A percentile compares a stretch with the other conserved stretches of the same genome.
These are phyloP conservation scores for Prunus yedoensis DNA, from an alignment of 331 rosid genomes.

Conservation along the genomic window DNA sequence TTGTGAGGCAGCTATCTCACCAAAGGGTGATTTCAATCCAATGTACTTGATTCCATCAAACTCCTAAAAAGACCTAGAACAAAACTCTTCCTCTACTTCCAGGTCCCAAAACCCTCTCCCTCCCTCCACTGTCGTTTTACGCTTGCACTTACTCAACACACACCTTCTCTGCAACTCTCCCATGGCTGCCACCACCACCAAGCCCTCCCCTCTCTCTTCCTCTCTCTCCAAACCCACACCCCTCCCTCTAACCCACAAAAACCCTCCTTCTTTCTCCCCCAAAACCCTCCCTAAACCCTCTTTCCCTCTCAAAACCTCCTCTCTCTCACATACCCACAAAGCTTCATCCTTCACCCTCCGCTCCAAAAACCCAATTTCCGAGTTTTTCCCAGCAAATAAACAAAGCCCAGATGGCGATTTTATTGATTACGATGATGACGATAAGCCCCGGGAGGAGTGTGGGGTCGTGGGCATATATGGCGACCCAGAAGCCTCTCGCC, in stretches of 20 bases:
- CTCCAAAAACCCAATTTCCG: constrained; percentile 42
- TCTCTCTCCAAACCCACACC: constrained; percentile 35
- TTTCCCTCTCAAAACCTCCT: constrained; percentile 10
- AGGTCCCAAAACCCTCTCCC: not conserved
- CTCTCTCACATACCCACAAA: constrained; percentile 13
- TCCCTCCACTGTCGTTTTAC: not conserved
- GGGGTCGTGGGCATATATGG: constrained; percentile 87
- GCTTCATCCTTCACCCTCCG: constrained; percentile 16
- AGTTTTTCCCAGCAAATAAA: constrained; percentile 14
- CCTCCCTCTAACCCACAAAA: constrained; percentile 4
- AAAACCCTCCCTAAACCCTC: constrained; percentile 36
- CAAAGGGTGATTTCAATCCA: not conserved
- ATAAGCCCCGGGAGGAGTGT: constrained; percentile 90
- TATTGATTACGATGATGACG: constrained; percentile 34
- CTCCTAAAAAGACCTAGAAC: not conserved
- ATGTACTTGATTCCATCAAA: not conserved
- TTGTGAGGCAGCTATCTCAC: not conserved
- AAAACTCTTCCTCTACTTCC: not conserved
- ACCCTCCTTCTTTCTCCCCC: constrained; percentile 12
- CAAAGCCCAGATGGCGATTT: constrained; percentile 16
- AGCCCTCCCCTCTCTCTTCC: constrained; percentile 33
- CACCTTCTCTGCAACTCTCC: constrained; percentile 8
- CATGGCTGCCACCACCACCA: constrained; percentile 40
- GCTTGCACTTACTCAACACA: not conserved
- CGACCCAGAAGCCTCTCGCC: constrained; percentile 75